These are phyloP conservation scores for Neocucurbitaria cava DNA, from an alignment of 2,329 filamentous ascomycete species.

Conservation along the genomic window DNA sequence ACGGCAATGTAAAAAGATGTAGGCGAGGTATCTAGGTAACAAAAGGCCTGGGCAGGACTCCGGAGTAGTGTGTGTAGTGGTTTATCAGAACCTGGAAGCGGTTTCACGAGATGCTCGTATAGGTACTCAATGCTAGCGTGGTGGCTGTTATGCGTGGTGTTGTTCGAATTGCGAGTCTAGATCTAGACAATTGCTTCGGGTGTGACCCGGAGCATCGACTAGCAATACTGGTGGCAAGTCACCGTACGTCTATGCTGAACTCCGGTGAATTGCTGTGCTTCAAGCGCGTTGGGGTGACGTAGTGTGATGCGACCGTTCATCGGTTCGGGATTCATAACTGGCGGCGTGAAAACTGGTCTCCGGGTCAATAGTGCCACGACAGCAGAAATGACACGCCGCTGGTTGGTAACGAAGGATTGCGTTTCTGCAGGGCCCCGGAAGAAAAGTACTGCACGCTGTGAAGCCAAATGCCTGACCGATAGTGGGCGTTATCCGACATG, in stretches of 20 bases:
- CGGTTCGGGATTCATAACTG: too few relatives aligned
- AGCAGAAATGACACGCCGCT: not conserved
- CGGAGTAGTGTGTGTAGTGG: conserved; percentile 7
- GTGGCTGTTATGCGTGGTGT: not conserved
- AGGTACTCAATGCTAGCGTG: conserved; percentile 7
- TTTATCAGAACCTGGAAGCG: too few relatives aligned
- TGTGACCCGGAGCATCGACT: not conserved
- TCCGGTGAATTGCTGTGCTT: not conserved
- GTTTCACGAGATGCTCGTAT: conserved; percentile 3
- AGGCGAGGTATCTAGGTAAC: not conserved
- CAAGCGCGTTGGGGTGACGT: not conserved
- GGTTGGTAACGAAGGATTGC: not conserved
- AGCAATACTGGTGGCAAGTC: not conserved
- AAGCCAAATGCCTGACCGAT: not conserved
- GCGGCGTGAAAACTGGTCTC: not conserved
- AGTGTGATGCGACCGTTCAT: not conserved
- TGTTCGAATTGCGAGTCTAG: not conserved
- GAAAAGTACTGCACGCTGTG: not conserved
- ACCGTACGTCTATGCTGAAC: not conserved
- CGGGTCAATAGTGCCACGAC: not conserved
- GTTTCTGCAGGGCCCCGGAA: not conserved
- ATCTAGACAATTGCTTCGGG: not conserved
- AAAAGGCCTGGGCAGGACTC: too few relatives aligned
- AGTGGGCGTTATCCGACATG: not conserved
- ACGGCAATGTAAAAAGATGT: not conserved